A percentile compares a stretch with the other conserved stretches of the same genome.
Conservation (phyloP, 2,329 filamentous ascomycete genomes). For the Oidium heveae region DNA sequence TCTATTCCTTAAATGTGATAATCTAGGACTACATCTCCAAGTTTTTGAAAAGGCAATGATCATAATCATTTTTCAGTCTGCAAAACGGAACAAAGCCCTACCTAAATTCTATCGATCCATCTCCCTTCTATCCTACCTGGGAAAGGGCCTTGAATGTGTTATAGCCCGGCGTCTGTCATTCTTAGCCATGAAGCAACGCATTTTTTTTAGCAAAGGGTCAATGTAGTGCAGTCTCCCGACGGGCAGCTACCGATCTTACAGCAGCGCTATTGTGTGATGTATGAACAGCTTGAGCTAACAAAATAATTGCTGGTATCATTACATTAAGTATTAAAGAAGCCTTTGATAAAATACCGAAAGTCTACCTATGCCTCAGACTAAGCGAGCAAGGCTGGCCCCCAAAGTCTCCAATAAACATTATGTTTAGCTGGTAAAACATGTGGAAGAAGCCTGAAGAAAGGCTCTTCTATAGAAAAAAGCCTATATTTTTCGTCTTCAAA, state of each 20-base stretch:
- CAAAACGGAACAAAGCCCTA: background rate
- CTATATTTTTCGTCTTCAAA: too few relatives aligned
- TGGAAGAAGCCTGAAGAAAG: too few relatives aligned
- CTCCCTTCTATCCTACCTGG: background rate
- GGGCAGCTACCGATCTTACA: background rate
- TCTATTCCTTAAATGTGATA: background rate
- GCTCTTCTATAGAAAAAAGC: too few relatives aligned
- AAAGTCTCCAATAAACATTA: too few relatives aligned
- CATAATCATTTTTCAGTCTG: background rate
- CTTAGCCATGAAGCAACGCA: background rate
- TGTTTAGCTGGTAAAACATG: too few relatives aligned
- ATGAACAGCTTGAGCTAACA: background rate
- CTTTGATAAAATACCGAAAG: background rate
- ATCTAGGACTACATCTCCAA: background rate
- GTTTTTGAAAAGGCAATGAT: background rate
- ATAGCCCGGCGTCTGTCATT: background rate
- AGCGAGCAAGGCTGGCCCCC: background rate
- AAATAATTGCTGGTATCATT: slow-evolving; percentile 4
- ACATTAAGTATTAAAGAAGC: background rate
- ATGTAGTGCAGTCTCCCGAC: background rate
- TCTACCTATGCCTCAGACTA: background rate
- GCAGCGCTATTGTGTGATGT: background rate
- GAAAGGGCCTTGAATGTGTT: background rate
- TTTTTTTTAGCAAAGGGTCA: background rate
- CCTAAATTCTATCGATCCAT: background rate